These are phyloP conservation scores for Xanthoconium separans DNA, from an alignment of 1,284 basidiomycete species.

Conservation along the genomic window DNA sequence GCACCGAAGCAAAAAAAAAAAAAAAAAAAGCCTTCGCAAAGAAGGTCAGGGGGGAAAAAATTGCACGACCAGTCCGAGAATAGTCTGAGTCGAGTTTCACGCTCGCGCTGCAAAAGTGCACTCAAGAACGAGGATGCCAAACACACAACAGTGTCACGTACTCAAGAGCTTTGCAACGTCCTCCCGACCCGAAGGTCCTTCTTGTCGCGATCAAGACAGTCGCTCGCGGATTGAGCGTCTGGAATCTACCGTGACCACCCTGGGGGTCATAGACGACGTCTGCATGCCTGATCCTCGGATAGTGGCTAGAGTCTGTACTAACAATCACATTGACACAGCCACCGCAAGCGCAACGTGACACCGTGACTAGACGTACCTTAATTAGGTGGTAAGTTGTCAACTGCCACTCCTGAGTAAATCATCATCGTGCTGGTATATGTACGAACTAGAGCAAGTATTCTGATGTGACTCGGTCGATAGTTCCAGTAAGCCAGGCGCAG, in stretches of 20 bases:
- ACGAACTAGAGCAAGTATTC: no score
- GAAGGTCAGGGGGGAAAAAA: constrained; percentile 19
- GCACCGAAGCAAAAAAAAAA: neutral
- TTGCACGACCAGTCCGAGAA: constrained; percentile 29
- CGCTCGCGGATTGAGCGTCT: no score
- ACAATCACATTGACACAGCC: no score
- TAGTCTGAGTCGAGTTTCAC: constrained; percentile 39
- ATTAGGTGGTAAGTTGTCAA: no score
- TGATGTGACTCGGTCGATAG: no score
- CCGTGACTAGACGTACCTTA: no score
- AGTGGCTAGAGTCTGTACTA: neutral
- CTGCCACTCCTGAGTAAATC: no score
- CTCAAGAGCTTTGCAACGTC: neutral
- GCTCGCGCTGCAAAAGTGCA: constrained; percentile 27
- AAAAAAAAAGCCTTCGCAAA: constrained; percentile 24
- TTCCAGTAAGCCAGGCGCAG: no score
- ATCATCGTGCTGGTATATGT: no score
- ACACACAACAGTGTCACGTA: neutral
- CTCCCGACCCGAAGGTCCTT: neutral
- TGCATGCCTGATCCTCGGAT: neutral
- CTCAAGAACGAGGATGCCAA: constrained; percentile 24
- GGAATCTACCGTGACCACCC: neutral
- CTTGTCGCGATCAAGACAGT: neutral
- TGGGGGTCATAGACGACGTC: neutral
- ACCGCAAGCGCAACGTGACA: no score